These are phyloP conservation scores for Zygoascus sp. DNA, from an alignment of 1,139 yeast species.

Conservation along the genomic window DNA sequence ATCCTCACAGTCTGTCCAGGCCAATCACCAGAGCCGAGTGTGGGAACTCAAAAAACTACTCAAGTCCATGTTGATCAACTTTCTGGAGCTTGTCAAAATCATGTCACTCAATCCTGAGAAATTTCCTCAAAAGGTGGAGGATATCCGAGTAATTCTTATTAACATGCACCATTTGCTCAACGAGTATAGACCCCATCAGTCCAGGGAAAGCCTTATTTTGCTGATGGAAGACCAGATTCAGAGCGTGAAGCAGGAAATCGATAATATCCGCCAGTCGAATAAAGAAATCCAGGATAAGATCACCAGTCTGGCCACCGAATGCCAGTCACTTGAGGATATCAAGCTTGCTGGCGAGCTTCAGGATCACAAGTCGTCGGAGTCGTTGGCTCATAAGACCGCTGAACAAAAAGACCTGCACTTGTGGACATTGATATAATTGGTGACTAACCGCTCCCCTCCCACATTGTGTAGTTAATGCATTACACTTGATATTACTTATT, in stretches of 20 bases:
- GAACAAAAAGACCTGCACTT: slow-evolving; percentile 16
- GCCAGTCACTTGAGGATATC: slow-evolving; percentile 7
- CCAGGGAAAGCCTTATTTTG: slow-evolving; percentile 73
- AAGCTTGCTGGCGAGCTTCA: neutral
- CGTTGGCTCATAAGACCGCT: neutral
- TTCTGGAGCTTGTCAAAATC: slow-evolving; percentile 70
- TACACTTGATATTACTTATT: neutral
- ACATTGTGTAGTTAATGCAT: neutral
- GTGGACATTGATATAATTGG: slow-evolving; percentile 11
- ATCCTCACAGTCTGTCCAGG: slow-evolving; percentile 18
- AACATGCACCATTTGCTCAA: slow-evolving; percentile 80
- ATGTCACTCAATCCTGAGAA: slow-evolving; percentile 63
- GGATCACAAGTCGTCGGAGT: neutral
- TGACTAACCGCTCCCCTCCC: neutral
- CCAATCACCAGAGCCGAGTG: slow-evolving; percentile 42
- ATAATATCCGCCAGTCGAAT: slow-evolving; percentile 9
- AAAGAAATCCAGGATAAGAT: slow-evolving; percentile 11
- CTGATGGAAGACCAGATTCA: slow-evolving; percentile 50
- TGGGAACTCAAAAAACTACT: slow-evolving; percentile 64
- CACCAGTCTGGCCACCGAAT: slow-evolving; percentile 10
- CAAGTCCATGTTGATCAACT: slow-evolving; percentile 64
- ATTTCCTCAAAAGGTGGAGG: slow-evolving; percentile 63
- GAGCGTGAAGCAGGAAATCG: slow-evolving; percentile 12
- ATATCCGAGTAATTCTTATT: slow-evolving; percentile 66
- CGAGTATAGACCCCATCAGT: slow-evolving; percentile 85